Percentiles rank a stretch among this genome's conserved stretches.
These are phyloP conservation scores for Setomelanomma holmii DNA, from an alignment of 2,329 filamentous ascomycete genomes.

Conservation along the genomic window DNA sequence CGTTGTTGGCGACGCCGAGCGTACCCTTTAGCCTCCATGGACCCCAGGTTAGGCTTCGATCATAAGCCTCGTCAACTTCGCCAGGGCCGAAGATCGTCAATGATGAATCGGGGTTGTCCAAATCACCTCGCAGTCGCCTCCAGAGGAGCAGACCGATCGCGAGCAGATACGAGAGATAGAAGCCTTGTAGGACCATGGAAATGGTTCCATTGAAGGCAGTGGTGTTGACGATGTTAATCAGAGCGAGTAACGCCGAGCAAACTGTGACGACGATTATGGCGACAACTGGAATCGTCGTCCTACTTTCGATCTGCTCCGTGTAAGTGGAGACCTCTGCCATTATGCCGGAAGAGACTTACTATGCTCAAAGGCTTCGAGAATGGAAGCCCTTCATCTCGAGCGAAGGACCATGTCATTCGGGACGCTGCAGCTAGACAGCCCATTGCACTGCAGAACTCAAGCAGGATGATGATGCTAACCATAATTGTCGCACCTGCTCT, in stretches of 20 bases:
- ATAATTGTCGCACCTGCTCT: conserved; percentile 56
- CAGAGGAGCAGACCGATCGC: conserved; percentile 43
- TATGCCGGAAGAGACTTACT: conserved; percentile 20
- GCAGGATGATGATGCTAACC: conserved; percentile 51
- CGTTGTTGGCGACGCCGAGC: conserved; percentile 40
- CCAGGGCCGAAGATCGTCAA: conserved; percentile 32
- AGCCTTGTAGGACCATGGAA: conserved; percentile 44
- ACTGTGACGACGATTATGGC: conserved; percentile 56
- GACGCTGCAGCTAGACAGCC: conserved; percentile 52
- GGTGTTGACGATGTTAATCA: conserved; percentile 62
- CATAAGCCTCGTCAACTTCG: conserved; percentile 25
- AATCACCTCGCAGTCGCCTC: conserved; percentile 44
- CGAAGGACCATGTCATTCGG: conserved; percentile 54
- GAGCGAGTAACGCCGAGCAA: conserved; percentile 54
- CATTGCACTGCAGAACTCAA: conserved; percentile 52
- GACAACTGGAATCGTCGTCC: conserved; percentile 53
- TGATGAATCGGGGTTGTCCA: conserved; percentile 28
- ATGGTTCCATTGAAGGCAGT: conserved; percentile 47
- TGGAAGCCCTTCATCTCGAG: conserved; percentile 53
- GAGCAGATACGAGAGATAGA: conserved; percentile 47
- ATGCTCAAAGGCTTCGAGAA: conserved; percentile 42
- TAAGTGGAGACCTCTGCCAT: conserved; percentile 12
- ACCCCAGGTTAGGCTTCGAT: conserved; percentile 39
- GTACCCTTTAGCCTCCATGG: conserved; percentile 43
- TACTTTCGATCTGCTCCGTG: conserved; percentile 38